Evolutionary conservation across 1,139 yeast genomes (phyloP), one percentile per base, ranked within the genome.

Genomic region (Pichia sp.): DNA sequence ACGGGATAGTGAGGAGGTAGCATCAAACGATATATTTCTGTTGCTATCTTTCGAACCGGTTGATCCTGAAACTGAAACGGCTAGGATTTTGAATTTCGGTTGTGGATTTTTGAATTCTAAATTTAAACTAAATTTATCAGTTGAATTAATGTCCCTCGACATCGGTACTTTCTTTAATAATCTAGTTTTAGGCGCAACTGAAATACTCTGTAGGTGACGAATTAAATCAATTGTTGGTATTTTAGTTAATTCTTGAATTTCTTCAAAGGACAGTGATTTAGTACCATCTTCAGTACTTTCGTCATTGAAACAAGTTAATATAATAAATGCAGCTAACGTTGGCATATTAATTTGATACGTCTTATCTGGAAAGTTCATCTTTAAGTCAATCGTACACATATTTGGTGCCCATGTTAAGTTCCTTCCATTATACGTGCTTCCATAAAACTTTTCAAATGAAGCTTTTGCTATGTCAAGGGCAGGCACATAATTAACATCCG

Each of bases 311-410:
- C 87, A 70, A 0, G 55, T 39, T 47, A 87, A 62, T 63, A 92
- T 74, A 23, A 92, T 79, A 0, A 85, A 68, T 39, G 87, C 94
- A 12, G 96, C 87, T 54, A 81, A 79, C 0, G 95, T 75, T 0
- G 96, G 82, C 76, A 90, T 72, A 54, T 80, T 86, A 41, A 90
- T 76, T 47, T 86, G 94, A 58, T 92, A 90, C 1, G 85, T 77
- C 41, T 79, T 74, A 36, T 78, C 74, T 7, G 82, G 81, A 53
- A 79, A 82, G 30, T 81, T 71, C 53, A 80, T 76, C 43, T 82
- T 70, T 47, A 94, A 73, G 55, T 89, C 97, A 52, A 85, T 80
- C 3, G 87, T 78, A 1, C 96, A 95, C 58, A 82, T 76, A 54
- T 82, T 81, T 25, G 90, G 87, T 39, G 89, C 82, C 97, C 97